Evolutionary conservation across 306 rosid species (phyloP), one percentile per base, ranked within the genome.

Genomic region (Lathyrus tuberosus): DNA sequence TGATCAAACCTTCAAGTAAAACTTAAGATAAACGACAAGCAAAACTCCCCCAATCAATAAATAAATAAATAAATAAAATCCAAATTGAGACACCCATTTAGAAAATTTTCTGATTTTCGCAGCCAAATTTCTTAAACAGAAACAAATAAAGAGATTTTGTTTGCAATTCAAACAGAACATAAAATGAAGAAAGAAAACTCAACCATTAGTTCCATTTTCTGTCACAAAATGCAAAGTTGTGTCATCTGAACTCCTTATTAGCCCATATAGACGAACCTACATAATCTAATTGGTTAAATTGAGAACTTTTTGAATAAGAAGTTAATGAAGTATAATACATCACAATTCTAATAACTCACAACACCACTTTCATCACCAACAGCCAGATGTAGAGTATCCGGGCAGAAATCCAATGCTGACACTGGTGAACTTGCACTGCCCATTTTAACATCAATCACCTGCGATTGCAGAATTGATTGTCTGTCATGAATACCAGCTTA

Each of bases 251-350:
- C 71, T 70, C 77, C 81, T 65, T 71, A 62, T 72, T 69, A 88
- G 81, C 73, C 84, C 81, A 83, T 87, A 89, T 20, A 92, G 64
- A 65, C 83, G 83, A 80, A 89, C 92, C 98, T 92, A 64, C 92
- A 82, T 59, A 60, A 47, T 33, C 64, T 63, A 80, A 74, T 38
- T 62, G 30, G 52, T 77, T 63, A 74, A 72, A 74, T 43, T 80
- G 44, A 66, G 70, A 62, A 28, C 65, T 64, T 33, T 65, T 69
- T 62, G 62, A 57, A 69, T 75, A 40, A 41, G 8, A 71, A 69
- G 74, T 44, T n/a, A 54, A 22, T 20, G 63, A 66, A 42, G 42
- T 56, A 18, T 26, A 62, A 67, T 37, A 22, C 7, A 57, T 35
- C 28, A 54, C 2, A 57, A 35, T 18, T 53, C 59, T 59, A 71